Evolutionary conservation across 177 flowering plant genomes (phyloP), one percentile per base, ranked within the genome.

Genomic region (Tripterygium wilfordii): DNA sequence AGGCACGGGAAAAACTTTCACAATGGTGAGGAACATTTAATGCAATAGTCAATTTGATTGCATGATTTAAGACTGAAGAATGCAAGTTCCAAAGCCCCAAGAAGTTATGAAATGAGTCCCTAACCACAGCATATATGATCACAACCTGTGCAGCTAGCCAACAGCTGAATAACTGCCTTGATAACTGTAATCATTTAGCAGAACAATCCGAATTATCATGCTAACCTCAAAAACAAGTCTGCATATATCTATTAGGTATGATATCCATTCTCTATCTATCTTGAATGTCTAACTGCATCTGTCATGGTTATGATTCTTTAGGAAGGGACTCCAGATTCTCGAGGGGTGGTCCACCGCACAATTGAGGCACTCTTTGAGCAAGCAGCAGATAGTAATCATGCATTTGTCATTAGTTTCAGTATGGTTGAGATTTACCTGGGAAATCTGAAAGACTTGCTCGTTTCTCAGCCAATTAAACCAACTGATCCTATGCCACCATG

Each of bases 391-490:
- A 64, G 71, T 29, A 69, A 65, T 42, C 71, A 66, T 47, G 18
- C 66, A 21, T 64, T 71, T 57, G 30, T 54, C 21, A 56, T 78
- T 57, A 68, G 56, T 56, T 74, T 76, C 70, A 81, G 88, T 59
- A 78, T 81, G 88, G 68, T 81, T 41, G 88, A 81, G 58, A 72
- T 78, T 48, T 81, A 81, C 67, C 31, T 78, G 63, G 84, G 84
- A 47, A 61, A 68, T 54, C 74, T 81, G 41, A 76, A 63, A 46
- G 88, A 81, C 56, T 51, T 81, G 60, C 82, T 81, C 10, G 54
- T 68, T 16, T 74, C 85, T 45, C 75, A 54, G 44, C 61, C 57
- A 25, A 49, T 53, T 49, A 70, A 61, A 60, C 15, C 63, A 42
- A 68, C 54, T 14, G 57, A 73, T 62, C 62, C 65, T 27, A 25